Base-by-base conservation (phyloP, 177 flowering plant genomes). In the Vitis hybrid region DNA sequence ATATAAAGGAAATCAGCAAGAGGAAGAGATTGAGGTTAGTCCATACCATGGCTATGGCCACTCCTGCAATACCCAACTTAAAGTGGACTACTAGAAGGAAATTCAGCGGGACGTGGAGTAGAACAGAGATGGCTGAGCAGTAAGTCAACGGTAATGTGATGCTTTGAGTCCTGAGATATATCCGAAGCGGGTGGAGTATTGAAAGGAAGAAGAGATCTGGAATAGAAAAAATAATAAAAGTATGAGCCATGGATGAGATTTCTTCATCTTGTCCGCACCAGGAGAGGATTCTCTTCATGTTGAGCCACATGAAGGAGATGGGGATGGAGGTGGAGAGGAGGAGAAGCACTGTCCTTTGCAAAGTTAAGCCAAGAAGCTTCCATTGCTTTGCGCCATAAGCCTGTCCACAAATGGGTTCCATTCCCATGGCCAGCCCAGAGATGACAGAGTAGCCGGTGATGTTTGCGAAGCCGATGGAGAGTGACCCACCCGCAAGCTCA, bases 361-460 rank as follows among this genome's bases (percentile, higher is more conserved):
- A 77, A 11, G 97, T 86, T 45, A 90, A 53, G 66, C 95, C 97
- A 1, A 91, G 83, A 20, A 91, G 84, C 74, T 90, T 90, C 88
- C 74, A 70, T 59, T 90, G 92, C 64, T 89, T 86, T 0, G 97
- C 98, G 1, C 98, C 98, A 45, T 85, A 89, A 60, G 98, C 98
- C 77, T 93, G 98, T 3, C 95, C 97, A 54, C 98, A 93, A 63
- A 93, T 90, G 69, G 98, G 98, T 75, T 93, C 98, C 98, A 93
- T 91, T 58, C 97, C 98, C 96, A 93, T 87, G 71, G 98, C 92
- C 22, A 93, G 59, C 5, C 98, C 98, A 39, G 94, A 86, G 71
- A 93, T 80, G 18, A 93, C 90, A 2, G 98, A 93, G 83, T 93
- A 91, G 48, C 98, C 98, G 18, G 98, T 91, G 73, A 93, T 93